These are phyloP conservation scores for Stevia rebaudiana DNA, from an alignment of 140 eudicot species.

Conservation along the genomic window DNA sequence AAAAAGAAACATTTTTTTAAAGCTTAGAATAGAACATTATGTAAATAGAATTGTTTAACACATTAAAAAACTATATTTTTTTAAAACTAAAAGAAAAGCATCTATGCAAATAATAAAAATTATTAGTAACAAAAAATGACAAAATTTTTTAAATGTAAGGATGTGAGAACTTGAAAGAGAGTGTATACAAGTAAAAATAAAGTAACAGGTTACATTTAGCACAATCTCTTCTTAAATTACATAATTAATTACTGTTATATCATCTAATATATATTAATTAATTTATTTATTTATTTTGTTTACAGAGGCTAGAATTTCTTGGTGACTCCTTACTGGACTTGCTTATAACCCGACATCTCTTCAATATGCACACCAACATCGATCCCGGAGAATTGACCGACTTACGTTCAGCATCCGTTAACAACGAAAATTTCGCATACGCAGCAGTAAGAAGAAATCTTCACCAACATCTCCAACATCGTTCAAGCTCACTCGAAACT, in stretches of 20 bases:
- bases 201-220: too few relatives aligned
- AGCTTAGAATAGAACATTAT: too few relatives aligned
- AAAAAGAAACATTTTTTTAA: too few relatives aligned
- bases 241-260: not conserved
- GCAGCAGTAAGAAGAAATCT: conserved; percentile 68
- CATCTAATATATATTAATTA: not conserved
- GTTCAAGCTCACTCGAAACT: conserved; percentile 42
- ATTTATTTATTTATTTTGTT: not conserved
- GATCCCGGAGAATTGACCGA: conserved; percentile 92
- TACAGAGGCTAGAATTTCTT: conserved; percentile 86
- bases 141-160: too few relatives aligned
- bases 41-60: too few relatives aligned
- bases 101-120: too few relatives aligned
- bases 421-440: conserved; percentile 78
- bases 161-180: too few relatives aligned
- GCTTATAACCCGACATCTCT: conserved; percentile 69
- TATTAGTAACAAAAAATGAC: too few relatives aligned
- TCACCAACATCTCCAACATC: conserved; percentile 65
- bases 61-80: too few relatives aligned
- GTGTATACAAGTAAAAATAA: too few relatives aligned
- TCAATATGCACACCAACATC: conserved; percentile 48
- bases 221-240: not conserved
- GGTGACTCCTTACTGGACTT: conserved; percentile 91
- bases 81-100: too few relatives aligned
- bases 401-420: conserved; percentile 91